Evolutionary conservation across 164 flowering plant species (phyloP).

Genomic region (Hamamelis virginiana): DNA sequence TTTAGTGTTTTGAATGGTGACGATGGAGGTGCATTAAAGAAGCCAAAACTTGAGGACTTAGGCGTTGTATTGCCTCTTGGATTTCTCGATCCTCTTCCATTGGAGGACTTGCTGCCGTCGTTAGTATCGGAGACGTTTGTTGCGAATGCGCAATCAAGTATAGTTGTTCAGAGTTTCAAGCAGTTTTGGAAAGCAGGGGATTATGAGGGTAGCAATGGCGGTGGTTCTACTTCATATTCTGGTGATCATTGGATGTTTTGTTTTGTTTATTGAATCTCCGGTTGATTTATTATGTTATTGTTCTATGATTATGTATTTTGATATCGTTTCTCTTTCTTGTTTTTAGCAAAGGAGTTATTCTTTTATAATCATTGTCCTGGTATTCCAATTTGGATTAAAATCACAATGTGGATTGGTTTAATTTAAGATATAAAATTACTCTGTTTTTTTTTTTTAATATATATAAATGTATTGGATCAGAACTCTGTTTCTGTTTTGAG

Average conservation of each 20-base stretch:
- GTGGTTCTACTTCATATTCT: not conserved
- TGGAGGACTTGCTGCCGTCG: not conserved
- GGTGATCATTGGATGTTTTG: not conserved
- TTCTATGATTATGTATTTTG: not conserved
- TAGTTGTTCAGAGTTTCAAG: constrained; percentile 17
- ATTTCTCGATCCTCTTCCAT: not conserved
- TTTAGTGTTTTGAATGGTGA: constrained; percentile 1
- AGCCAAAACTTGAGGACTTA: constrained; percentile 14
- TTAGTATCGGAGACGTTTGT: not conserved
- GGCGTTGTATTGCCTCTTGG: not conserved
- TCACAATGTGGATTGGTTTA: too few species aligned
- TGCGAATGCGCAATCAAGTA: not conserved
- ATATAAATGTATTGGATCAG: too few species aligned
- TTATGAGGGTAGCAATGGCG: constrained; percentile 22
- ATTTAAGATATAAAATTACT: too few species aligned
- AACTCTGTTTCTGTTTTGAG: too few species aligned
- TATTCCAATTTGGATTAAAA: too few species aligned
- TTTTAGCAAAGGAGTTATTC: too few species aligned
- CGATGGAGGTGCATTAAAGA: not conserved
- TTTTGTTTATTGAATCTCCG: too few species aligned
- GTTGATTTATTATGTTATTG: not conserved
- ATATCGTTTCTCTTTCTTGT: too few species aligned
- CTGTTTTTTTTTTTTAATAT: too few species aligned
- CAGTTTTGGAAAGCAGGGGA: constrained; percentile 88
- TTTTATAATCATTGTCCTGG: too few species aligned